Evolutionary conservation across 495 filamentous ascomycete species (phyloP), one percentile per base, ranked within the genome.

Genomic region (Xylaria venustula): DNA sequence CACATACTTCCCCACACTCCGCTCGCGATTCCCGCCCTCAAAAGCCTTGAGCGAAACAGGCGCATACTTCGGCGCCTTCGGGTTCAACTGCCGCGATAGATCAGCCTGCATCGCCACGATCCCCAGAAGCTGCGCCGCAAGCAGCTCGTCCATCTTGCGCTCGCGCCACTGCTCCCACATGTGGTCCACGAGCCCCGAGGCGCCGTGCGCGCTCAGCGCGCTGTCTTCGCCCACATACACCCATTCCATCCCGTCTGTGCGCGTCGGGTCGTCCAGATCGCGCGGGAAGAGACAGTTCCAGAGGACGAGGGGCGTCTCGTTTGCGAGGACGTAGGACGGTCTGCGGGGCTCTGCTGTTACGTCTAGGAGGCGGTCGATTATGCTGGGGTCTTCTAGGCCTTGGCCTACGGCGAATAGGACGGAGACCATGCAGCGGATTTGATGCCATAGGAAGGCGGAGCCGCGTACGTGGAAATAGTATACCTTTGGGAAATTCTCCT

Each of bases 391-490:
- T 67, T 98, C 94, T 6, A 96, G 81, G 0, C 91, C 88, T 75
- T 98, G 95, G 11, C 90, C 94, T n/a, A 98, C 83, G 8, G 91
- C 73, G 75, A 98, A 98, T 28, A 98, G 76, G 15, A 98, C 81
- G 19, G 87, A 82, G 14, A 93, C 85, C 86, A 98, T 93, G 77
- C 91, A 89, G 15, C 94, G 86, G 62, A 98, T 95, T 74, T 98
- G 94, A 72, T 98, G 95, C 93, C 93, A 98, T 46, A 98, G 77
- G 73, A 98, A 98, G 7, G 91, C 95, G n/a, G 89, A 89, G 15
- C 94, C 94, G 48, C 91, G 83, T 34, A 98, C 81, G 22, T 85
- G 85, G 70, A 98, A 92, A 53, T 88, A 86, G 76, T 95, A 98
- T 3, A 97, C 79, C 66, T 90, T 88, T 14, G 90, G 78, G 79